phyloP scores from a whole-genome alignment of 2,329 filamentous ascomycete species.

The Macrophomina tecta region DNA sequence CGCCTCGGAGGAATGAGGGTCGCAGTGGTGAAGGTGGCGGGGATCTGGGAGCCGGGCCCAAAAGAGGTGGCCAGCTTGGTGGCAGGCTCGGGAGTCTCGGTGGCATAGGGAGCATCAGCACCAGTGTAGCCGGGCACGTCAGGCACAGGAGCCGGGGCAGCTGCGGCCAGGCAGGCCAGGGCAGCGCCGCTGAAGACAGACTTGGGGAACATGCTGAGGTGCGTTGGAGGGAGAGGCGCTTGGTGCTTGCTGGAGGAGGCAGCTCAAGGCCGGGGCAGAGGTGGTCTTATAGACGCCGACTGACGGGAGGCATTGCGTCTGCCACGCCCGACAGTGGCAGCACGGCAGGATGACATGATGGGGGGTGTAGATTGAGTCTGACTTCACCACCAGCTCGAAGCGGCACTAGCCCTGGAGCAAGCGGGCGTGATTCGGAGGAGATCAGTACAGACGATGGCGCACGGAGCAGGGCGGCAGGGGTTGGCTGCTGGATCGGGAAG shows the following conservation, averaged over 20 bases:
- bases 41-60: constrained; percentile 50
- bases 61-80: constrained; percentile 47
- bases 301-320: neutral
- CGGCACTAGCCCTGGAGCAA: neutral
- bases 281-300: constrained; percentile 10
- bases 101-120: constrained; percentile 51
- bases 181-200: constrained; percentile 34
- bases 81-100: constrained; percentile 36
- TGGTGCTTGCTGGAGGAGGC: neutral
- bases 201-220: constrained; percentile 46
- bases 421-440: neutral
- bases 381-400: constrained; percentile 23
- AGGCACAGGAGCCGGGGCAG: constrained; percentile 46
- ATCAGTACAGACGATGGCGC: neutral
- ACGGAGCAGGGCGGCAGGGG: neutral
- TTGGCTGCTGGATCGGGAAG: neutral
- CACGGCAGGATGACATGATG: constrained; percentile 22
- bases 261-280: neutral
- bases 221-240: neutral
- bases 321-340: neutral
- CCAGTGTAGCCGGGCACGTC: constrained; percentile 53
- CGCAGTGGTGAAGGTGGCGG: constrained; percentile 38
- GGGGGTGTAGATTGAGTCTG: neutral
- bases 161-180: constrained; percentile 43
- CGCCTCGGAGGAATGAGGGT: constrained; percentile 51